Base-by-base conservation (phyloP, 345 rosid genomes). In the Bretschneidera sinensis region DNA sequence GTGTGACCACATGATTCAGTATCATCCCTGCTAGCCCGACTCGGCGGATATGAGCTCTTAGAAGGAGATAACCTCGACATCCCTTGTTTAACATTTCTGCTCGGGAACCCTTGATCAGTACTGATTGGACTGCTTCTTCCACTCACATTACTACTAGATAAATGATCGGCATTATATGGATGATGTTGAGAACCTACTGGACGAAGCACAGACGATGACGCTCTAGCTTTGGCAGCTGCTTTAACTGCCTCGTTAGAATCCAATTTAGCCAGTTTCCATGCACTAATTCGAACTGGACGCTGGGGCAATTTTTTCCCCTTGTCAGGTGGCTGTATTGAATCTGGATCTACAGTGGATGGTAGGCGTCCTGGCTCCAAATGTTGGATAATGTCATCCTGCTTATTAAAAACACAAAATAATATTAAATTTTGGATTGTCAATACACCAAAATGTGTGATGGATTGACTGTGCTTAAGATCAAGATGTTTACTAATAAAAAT, bases 221-320 rank as follows among this genome's bases (percentile, higher is more conserved):
- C 95, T 57, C 96, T 81, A 31, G 98, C 97, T 78, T 83, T 87
- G 23, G 97, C 95, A 72, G 79, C 95, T 43, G 95, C 97, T 67
- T 78, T 85, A 13, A 83, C 69, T 34, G 89, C 98, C 81, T 92
- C 91, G 18, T 66, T 74, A 48, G 96, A 79, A 61, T 92, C 98
- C 55, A 92, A 68, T 66, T 87, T 89, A 16, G 92, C 98, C 6
- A 89, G 89, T 68, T 85, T 87, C 98, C 96, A 89, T 9, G 98
- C 95, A 53, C 92, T 92, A 74, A 92, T 87, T 74, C 90, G 83
- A 49, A 89, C 89, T 51, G 78, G 96, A 61, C 81, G 90, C 64
- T 74, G 95, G 24, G 91, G 83, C 61, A 79, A 59, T 69, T 54
- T 85, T 71, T 81, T 87, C 13, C 82, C 84, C 55, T 75, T 77